Conservation (phyloP, 768 basidiomycete species). For the Suillus subluteus region DNA sequence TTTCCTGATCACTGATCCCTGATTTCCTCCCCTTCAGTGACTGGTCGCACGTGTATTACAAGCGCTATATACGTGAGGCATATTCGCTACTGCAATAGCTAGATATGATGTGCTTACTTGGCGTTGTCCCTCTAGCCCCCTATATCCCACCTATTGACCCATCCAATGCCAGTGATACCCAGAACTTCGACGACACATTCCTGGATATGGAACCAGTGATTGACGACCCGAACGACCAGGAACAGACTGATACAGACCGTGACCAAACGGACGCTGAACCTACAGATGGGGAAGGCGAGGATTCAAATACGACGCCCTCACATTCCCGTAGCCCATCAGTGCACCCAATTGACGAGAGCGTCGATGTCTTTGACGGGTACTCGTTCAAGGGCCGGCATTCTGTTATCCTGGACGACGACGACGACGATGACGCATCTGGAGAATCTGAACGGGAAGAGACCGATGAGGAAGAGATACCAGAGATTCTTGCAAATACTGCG, state of each 20-base stretch:
- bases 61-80: constrained; percentile 88
- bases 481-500: constrained; percentile 21
- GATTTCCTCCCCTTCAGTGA: constrained; percentile 54
- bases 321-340: constrained; percentile 80
- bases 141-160: constrained; percentile 93
- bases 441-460: constrained; percentile 39
- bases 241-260: constrained; percentile 66
- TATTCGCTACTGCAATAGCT: constrained; percentile 15
- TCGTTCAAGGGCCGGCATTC: constrained; percentile 90
- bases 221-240: constrained; percentile 69
- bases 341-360: constrained; percentile 52
- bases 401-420: constrained; percentile 74
- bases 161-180: constrained; percentile 91
- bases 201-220: constrained; percentile 94
- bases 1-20: constrained; percentile 14
- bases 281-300: constrained; percentile 76
- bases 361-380: constrained; percentile 93
- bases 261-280: constrained; percentile 70
- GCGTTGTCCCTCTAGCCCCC: constrained; percentile 57
- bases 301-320: constrained; percentile 76
- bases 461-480: constrained; percentile 41
- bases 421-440: constrained; percentile 54
- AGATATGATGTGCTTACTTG: constrained; percentile 17
- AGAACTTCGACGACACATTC: constrained; percentile 98
- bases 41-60: constrained; percentile 93